phyloP scores from a whole-genome alignment of 179 eudicot species.

The Vitellaria paradoxa region DNA sequence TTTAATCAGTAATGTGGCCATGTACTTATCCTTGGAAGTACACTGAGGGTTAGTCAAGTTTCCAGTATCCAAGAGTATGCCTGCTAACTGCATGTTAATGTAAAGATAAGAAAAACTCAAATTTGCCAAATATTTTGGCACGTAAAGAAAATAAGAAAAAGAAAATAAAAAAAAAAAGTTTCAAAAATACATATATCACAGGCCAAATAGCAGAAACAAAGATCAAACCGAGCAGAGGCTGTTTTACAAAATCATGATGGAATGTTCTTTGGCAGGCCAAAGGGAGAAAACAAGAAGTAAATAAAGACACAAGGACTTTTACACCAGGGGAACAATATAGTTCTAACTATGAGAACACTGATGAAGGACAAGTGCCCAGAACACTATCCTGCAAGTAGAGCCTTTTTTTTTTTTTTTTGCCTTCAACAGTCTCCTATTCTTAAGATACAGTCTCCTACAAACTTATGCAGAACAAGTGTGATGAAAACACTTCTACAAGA shows the following conservation, averaged over 20 bases:
- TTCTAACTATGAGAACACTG: background rate
- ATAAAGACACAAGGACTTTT: background rate
- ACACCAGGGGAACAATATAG: background rate
- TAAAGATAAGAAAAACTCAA: background rate
- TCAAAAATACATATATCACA: background rate
- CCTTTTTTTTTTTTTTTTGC: no score
- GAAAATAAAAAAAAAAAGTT: background rate
- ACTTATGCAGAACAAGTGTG: no score
- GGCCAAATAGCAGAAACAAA: background rate
- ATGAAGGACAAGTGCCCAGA: background rate
- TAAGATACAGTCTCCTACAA: no score
- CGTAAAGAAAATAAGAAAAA: background rate
- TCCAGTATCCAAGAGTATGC: slow-evolving; percentile 46
- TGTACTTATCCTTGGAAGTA: slow-evolving; percentile 38
- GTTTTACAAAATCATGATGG: no score
- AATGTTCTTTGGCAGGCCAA: background rate
- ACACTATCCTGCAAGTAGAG: background rate
- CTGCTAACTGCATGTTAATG: slow-evolving; percentile 37
- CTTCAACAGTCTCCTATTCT: no score
- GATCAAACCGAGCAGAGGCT: background rate
- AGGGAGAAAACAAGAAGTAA: background rate
- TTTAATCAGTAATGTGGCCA: slow-evolving; percentile 41
- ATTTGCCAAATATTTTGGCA: background rate
- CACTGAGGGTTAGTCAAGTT: slow-evolving; percentile 33
- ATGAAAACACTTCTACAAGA: no score